Conservation (phyloP, 1,139 yeast species). For the Eremothecium cymbalariae region DNA sequence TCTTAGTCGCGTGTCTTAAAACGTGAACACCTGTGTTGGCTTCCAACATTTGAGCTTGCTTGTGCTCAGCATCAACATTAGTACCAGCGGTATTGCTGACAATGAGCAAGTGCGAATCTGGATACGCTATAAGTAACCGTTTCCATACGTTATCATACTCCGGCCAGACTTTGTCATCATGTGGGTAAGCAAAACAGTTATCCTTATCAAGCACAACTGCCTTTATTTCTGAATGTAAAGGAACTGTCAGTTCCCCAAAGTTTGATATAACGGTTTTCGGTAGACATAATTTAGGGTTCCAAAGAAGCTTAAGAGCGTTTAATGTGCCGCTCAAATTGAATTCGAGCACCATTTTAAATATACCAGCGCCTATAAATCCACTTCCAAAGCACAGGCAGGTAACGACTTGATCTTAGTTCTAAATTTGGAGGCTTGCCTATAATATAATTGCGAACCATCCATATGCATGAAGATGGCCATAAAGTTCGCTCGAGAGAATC, state of each 20-base stretch:
- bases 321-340: conserved; percentile 64
- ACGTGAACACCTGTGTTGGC: conserved; percentile 66
- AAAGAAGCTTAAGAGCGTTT: conserved; percentile 51
- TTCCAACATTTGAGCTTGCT: conserved; percentile 63
- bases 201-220: conserved; percentile 91
- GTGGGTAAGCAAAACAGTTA: conserved; percentile 86
- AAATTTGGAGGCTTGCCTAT: too few species aligned
- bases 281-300: conserved; percentile 58
- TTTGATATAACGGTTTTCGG: conserved; percentile 60
- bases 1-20: conserved; percentile 66
- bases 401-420: too few species aligned
- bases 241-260: conserved; percentile 53
- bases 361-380: background rate
- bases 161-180: conserved; percentile 74
- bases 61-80: conserved; percentile 52
- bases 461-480: too few species aligned
- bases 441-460: too few species aligned
- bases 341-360: conserved; percentile 7
- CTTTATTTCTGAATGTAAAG: conserved; percentile 45
- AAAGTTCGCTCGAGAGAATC: too few species aligned
- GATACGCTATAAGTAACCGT: conserved; percentile 45
- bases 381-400: too few species aligned
- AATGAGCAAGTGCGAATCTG: conserved; percentile 59
- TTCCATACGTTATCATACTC: conserved; percentile 58
- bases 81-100: conserved; percentile 96